Base-by-base conservation (phyloP, 2,329 filamentous ascomycete species). In the Parastagonospora nodorum region DNA sequence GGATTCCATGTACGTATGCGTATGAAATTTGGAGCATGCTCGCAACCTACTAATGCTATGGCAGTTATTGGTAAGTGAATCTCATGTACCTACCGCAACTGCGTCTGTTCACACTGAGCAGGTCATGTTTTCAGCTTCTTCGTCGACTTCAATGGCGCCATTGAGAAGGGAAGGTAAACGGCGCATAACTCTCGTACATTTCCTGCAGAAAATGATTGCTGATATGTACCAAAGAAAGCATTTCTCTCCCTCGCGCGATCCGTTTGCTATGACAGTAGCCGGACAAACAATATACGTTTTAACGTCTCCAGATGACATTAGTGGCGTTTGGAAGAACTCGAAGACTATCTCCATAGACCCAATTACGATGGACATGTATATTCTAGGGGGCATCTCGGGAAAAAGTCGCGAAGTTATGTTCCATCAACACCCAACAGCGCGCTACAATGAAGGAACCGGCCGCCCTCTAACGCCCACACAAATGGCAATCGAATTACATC, bases 1-100 rank as follows among this genome's bases (percentile, higher is more conserved):
- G 49, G 60, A 58, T 66, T 28, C 62, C 58, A 9, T 54, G 58
- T 61, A 51, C 12, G 51, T 45, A 33, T 11, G 14, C 44, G 42
- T 10, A 37, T 37, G 9, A 9, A 16, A 16, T 16, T 37, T n/a
- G 7, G 5, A 37, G 8, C 5, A 24, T 24, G 19, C 19, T 24
- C 19, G 19, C 35, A 37, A 16, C 35, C 15, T 16, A 16, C 35
- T 37, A 37, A 37, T 24, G 24, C 10, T 40, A 14, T 24, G 37
- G 14, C n/a, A 50, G 46, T 44, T 27, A 27, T 49, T 15, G 46
- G 46, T 49, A 43, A 2, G 2, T 27, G 8, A 19, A 14, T 2
- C 19, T 4, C 40, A n/a, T 40, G 8, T n/a, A 5, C 32, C 16
- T 12, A n/a, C 6, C 30, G 19, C 14, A 15, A 11, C 3, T 10